phyloP scores from a whole-genome alignment of 306 rosid species.

The Cucurbita maxima region DNA sequence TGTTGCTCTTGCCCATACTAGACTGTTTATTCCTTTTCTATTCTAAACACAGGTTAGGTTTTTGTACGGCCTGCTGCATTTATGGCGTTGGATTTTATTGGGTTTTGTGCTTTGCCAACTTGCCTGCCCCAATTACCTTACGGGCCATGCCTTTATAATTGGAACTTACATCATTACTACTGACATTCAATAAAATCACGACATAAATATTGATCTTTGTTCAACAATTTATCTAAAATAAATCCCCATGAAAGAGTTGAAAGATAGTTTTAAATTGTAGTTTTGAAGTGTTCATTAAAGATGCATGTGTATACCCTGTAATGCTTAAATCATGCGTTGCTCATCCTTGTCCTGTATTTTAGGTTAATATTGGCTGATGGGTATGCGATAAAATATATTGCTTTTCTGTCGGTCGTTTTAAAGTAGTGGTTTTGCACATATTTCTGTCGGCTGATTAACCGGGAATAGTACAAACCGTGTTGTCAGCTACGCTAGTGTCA shows the following conservation, averaged over 20 bases:
- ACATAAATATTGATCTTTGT: not conserved
- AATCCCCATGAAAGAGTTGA: not conserved
- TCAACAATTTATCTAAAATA: not conserved
- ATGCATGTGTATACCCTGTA: not conserved
- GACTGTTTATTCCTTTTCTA: not conserved
- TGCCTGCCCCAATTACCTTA: not conserved
- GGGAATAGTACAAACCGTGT: not conserved
- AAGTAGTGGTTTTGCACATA: not conserved
- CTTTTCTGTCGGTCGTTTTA: not conserved
- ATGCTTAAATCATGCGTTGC: not conserved
- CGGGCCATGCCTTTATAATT: conserved; percentile 6
- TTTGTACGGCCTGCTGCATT: conserved; percentile 8
- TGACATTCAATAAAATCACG: not conserved
- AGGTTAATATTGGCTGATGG: not conserved
- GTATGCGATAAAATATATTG: not conserved
- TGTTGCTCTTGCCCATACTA: not conserved
- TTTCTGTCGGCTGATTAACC: not conserved
- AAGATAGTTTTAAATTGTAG: not conserved
- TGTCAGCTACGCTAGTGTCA: not conserved
- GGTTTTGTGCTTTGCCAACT: not conserved
- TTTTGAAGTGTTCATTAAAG: not conserved
- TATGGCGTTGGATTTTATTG: conserved; percentile 1
- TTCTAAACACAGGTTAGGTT: not conserved
- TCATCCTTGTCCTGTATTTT: not conserved
- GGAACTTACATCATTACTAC: conserved; percentile 10